Evolutionary conservation across 2,329 filamentous ascomycete genomes (phyloP).

Genomic region (Penicillium vulpinum): DNA sequence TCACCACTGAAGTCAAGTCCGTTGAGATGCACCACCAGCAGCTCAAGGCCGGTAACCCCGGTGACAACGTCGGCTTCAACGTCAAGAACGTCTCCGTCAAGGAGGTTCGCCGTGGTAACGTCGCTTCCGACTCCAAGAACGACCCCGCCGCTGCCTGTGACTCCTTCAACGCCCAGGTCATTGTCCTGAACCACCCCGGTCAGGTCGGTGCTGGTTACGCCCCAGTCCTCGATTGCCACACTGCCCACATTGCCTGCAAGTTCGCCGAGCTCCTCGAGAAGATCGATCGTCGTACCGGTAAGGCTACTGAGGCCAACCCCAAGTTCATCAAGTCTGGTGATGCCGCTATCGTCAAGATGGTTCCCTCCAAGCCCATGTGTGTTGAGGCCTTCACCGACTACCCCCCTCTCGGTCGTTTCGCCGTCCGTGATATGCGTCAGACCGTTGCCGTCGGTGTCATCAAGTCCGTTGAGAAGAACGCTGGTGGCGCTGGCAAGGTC

Average conservation of each 20-base stretch:
- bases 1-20: conserved; percentile 99
- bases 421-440: conserved; percentile 91
- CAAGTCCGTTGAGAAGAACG: conserved; percentile 74
- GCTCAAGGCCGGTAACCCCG: conserved; percentile 89
- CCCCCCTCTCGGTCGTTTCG: conserved; percentile 99
- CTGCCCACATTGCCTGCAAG: conserved; percentile 99
- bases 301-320: conserved; percentile 85
- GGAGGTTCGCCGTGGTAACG: conserved; percentile 99
- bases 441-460: conserved; percentile 39
- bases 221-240: conserved; percentile 99
- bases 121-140: conserved; percentile 99
- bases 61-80: conserved; percentile 99
- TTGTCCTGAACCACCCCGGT: conserved; percentile 99
- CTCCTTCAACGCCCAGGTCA: conserved; percentile 99
- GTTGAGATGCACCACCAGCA: conserved; percentile 99
- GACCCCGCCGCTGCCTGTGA: conserved; percentile 87
- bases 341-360: conserved; percentile 99
- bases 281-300: conserved; percentile 99
- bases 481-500: conserved; percentile 60
- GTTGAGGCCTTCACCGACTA: conserved; percentile 99
- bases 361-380: conserved; percentile 99
- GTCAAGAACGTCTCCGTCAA: conserved; percentile 99
- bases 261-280: conserved; percentile 99
- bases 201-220: conserved; percentile 99
- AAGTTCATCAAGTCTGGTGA: conserved; percentile 99